A percentile compares a stretch with the other conserved stretches of the same genome.
Conservation (phyloP, 768 basidiomycete genomes). For the Lactarius hengduanensis region DNA sequence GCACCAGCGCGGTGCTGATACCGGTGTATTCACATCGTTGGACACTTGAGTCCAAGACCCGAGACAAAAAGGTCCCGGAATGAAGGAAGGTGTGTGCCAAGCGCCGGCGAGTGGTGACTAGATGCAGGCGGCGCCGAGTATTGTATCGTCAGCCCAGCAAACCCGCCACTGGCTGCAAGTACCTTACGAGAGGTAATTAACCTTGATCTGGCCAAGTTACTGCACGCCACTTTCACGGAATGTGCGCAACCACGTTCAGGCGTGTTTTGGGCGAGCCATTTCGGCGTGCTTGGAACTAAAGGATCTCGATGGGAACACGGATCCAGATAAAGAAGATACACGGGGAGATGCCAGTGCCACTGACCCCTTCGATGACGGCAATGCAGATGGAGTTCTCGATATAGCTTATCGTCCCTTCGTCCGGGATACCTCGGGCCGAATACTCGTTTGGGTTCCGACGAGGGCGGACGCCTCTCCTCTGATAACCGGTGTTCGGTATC, state of each 20-base stretch:
- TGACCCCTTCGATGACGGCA: slow-evolving; percentile 13
- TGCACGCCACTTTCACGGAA: slow-evolving; percentile 23
- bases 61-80: slow-evolving; percentile 14
- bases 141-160: neutral
- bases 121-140: slow-evolving; percentile 2
- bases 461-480: neutral
- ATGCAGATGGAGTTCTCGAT: slow-evolving; percentile 21
- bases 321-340: slow-evolving; percentile 24
- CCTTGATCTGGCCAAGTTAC: slow-evolving; percentile 7
- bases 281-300: slow-evolving; percentile 13
- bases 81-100: slow-evolving; percentile 9
- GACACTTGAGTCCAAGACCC: neutral
- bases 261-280: slow-evolving; percentile 17
- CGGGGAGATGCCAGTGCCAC: slow-evolving; percentile 3
- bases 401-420: slow-evolving; percentile 17
- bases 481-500: neutral
- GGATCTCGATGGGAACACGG: slow-evolving; percentile 20
- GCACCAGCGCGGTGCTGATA: slow-evolving; percentile 3
- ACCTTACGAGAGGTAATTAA: slow-evolving; percentile 4
- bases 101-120: neutral
- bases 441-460: slow-evolving; percentile 8
- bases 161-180: slow-evolving; percentile 1
- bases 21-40: slow-evolving; percentile 14
- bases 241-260: slow-evolving; percentile 20
- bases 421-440: neutral